A percentile compares a stretch with the other conserved stretches of the same genome.
Evolutionary conservation across 345 rosid genomes (phyloP).

Genomic region (Brassica cretica): DNA sequence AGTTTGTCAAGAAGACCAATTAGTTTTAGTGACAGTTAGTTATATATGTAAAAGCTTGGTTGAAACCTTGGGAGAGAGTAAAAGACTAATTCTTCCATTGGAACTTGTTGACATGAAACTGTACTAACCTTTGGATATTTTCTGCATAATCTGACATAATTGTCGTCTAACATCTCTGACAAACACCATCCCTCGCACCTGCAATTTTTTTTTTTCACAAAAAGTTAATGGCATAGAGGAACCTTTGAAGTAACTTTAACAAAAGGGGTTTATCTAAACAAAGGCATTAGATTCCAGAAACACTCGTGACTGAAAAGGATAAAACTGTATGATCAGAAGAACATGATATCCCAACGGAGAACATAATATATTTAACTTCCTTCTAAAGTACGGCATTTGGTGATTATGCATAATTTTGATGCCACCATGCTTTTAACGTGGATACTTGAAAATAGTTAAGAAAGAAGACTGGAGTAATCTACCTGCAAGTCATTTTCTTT

Average conservation of each 20-base stretch:
- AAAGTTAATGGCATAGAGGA: neutral
- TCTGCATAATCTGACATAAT: conserved; percentile 86
- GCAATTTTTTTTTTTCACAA: conserved; percentile 17
- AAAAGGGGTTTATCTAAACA: conserved; percentile 1
- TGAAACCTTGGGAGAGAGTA: neutral
- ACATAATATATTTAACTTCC: neutral
- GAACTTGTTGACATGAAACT: conserved; percentile 17
- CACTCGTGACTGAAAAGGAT: neutral
- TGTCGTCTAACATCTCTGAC: conserved; percentile 89
- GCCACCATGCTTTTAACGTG: conserved; percentile 10
- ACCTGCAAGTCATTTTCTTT: conserved; percentile 81
- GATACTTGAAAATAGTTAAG: conserved; percentile 6
- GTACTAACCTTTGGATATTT: conserved; percentile 71
- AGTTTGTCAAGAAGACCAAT: conserved; percentile 10
- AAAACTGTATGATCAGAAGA: neutral
- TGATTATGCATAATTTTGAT: conserved; percentile 1
- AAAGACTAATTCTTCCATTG: neutral
- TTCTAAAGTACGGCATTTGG: conserved; percentile 6
- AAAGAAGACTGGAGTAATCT: conserved; percentile 15
- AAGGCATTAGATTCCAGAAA: neutral
- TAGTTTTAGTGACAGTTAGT: neutral
- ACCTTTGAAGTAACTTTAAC: neutral
- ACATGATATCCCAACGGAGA: neutral
- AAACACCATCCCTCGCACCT: conserved; percentile 95
- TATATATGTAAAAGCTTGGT: neutral